Base-by-base conservation (phyloP, 257 asterid genomes). In the Rehmannia glutinosa region DNA sequence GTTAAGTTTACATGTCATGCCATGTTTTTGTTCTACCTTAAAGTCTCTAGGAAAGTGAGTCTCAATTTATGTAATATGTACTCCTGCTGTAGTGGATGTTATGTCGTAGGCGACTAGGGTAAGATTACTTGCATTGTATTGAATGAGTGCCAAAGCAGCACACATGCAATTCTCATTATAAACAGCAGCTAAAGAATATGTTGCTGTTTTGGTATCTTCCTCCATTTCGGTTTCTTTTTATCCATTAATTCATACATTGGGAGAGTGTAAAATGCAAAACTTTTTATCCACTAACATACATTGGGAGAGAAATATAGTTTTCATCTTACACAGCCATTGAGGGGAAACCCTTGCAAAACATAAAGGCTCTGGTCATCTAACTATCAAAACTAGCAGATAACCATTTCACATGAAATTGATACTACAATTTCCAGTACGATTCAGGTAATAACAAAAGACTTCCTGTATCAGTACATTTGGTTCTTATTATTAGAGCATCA, bases 151-250 rank as follows among this genome's bases (percentile, higher is more conserved):
- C 41, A 23, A 24, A 41, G 17, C 43, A 27, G 33, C 46, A 54
- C 21, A 24, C 24, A 10, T 39, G 45, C 64, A 25, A 23, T 24
- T 42, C 54, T 25, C 45, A 32, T 25, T 12, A 27, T 54, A 11
- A 39, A 68, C 8, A 4, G 19, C 54, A 68, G 33, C 66, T 28
- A 43, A 41, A 45, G 33, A 30, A 4, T 30, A 7, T 67, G n/a
- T 25, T 45, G 16, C 47, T 33, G 61, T 21, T 50, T 41, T 56
- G 35, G 25, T 16, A 46, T 68, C 46, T 55, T 35, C 21, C 21
- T 12, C 36, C 47, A 54, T 21, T 67, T 16, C 36, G 52, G 33
- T 49, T 35, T 53, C 72, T 53, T 53, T 38, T 42, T n/a, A 62
- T 32, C 15, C 54, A 3, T 15, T 17, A 24, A 8, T n/a, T n/a